Base-by-base conservation (phyloP, 805 yeast genomes). In the Blastobotrys attinorum region DNA sequence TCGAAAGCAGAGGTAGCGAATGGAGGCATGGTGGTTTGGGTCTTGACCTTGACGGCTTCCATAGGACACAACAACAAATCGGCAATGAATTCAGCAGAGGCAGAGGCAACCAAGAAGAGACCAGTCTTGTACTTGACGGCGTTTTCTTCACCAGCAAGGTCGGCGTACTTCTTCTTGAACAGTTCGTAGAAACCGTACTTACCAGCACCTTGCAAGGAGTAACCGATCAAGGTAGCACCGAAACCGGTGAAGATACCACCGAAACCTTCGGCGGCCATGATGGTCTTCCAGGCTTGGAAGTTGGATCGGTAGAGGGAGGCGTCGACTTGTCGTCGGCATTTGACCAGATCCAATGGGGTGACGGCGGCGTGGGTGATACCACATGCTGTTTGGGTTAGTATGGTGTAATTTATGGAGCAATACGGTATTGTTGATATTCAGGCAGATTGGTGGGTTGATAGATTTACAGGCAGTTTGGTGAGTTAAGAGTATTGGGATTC, bases 321-420 rank as follows among this genome's bases (percentile, higher is more conserved):
- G 62, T 85, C 73, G 22, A 90, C 97, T 67, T 90, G 97, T 54
- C 90, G 72, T 61, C 97, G 81, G 69, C 95, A 84, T 67, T 90
- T 90, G 60, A 92, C 94, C 44, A 92, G 69, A 67, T 90, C 98
- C 46, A 90, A 72, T 3, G 97, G 97, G 4, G 96, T 85, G 21
- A 92, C 94, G 2, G 83, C 76, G 1, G 96, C 79, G 64, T 90
- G 98, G 11, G 97, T 90, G 27, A 97, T 96, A 13, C 97, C 97
- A 71, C 97, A 90, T 1, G 97, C 97, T 46, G 55, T 31, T 7
- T 25, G 7, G 29, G n/a, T n/a, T n/a, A n/a, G n/a, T n/a, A n/a
- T n/a, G n/a, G n/a, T n/a, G n/a, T n/a, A n/a, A n/a, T n/a, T n/a
- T n/a, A n/a, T n/a, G n/a, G n/a, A n/a, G n/a, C n/a, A n/a, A n/a